Evolutionary conservation across 2,329 filamentous ascomycete species (phyloP).

Genomic region (Gaeumannomyces tritici): DNA sequence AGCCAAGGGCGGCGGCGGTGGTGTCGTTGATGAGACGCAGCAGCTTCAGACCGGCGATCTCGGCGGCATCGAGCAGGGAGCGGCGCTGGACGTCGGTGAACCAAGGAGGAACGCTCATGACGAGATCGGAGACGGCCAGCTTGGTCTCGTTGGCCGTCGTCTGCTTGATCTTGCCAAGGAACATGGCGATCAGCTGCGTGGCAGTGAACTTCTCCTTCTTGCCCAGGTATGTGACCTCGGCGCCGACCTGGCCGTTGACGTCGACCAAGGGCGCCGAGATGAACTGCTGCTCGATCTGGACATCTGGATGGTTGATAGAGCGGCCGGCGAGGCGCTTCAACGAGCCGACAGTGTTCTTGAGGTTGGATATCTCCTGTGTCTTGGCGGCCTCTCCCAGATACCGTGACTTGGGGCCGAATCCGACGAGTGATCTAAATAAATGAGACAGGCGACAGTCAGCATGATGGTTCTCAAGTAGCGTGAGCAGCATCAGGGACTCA

Average conservation of each 20-base stretch:
- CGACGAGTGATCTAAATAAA: constrained; percentile 68
- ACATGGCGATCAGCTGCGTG: constrained; percentile 91
- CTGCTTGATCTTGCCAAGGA: constrained; percentile 85
- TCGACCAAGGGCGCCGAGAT: constrained; percentile 81
- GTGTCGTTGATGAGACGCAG: constrained; percentile 97
- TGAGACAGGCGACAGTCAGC: constrained; percentile 14
- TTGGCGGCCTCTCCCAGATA: constrained; percentile 93
- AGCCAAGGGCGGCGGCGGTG: constrained; percentile 89
- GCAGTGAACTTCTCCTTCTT: constrained; percentile 95
- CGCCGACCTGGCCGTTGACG: constrained; percentile 87
- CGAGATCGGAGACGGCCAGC: constrained; percentile 84
- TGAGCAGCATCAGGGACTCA: background rate
- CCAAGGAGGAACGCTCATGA: constrained; percentile 92
- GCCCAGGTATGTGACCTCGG: constrained; percentile 84
- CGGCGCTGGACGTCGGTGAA: constrained; percentile 93
- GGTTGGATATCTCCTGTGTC: constrained; percentile 98
- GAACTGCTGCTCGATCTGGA: constrained; percentile 85
- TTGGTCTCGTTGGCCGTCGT: constrained; percentile 82
- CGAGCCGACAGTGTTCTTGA: constrained; percentile 94
- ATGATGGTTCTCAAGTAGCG: constrained; percentile 3
- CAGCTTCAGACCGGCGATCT: constrained; percentile 87
- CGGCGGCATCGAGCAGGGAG: constrained; percentile 78
- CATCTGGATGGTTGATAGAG: constrained; percentile 78
- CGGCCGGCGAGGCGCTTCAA: constrained; percentile 91
- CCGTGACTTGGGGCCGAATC: constrained; percentile 87